Evolutionary conservation across 306 rosid species (phyloP), one percentile per base, ranked within the genome.

Genomic region (Prunus fruticosa): DNA sequence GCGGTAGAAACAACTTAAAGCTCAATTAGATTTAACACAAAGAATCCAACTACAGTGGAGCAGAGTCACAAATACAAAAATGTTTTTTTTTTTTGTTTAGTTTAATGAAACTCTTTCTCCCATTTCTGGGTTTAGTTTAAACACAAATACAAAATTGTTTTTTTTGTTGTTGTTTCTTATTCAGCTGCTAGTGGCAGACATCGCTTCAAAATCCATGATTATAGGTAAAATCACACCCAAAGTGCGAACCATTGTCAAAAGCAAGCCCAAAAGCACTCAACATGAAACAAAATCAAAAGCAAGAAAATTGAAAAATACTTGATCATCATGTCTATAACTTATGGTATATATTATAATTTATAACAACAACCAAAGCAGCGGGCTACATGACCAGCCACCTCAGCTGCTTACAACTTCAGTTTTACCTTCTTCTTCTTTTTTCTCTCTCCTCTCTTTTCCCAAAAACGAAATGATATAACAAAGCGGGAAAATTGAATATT

Each of bases 331-430:
- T 25, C 7, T 30, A 5, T 27, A 75, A 63, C 20, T 56, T 34
- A 64, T 47, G 62, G 41, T 46, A 73, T 73, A 25, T 77, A 10
- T 11, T 25, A 56, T 30, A 38, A 12, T 2, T 11, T 25, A 56
- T 30, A 38, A 12, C 5, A 19, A 63, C 51, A 73, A 54, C 62
- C 71, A 80, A 69, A 82, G 93, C 93, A 73, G 96, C 91, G 96
- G 96, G 96, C 96, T 80, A 62, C 76, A 71, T 23, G 25, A 72
- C 79, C 32, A 82, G 93, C 91, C 96, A 80, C 96, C 83, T 88
- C 93, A 91, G 90, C 91, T 62, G 67, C 80, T 71, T 76, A 71
- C 80, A 82, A 38, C 41, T 53, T 71, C 64, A 14, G 4, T 38
- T 71, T 38, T 5, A 22, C 11, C 32, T 38, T 7, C 43, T 38